These are phyloP conservation scores for maize (Zea mays) DNA, from an alignment of 176 grass and related monocot genomes.

Conservation along the genomic window Zm-B73-REFERENCE-NAM-5.0 NC_050101.1:155152501-155153000, in stretches of 20 bases:
- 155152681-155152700: too few relatives aligned
- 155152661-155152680: too few relatives aligned
- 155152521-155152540: too few relatives aligned
- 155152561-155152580: too few relatives aligned
- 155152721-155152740: constrained; percentile 37
- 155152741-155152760: constrained; percentile 48
- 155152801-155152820: constrained; percentile 19
- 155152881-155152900: constrained; percentile 84
- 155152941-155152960: not conserved
- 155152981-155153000: constrained; percentile 90
- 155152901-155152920: not conserved
- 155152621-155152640: too few relatives aligned
- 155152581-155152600: too few relatives aligned
- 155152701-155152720: too few relatives aligned
- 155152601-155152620: too few relatives aligned
- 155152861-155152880: constrained; percentile 76
- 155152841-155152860: constrained; percentile 78
- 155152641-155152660: too few relatives aligned
- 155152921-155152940: not conserved
- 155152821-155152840: constrained; percentile 5
- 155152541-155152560: too few relatives aligned
- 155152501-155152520: too few relatives aligned
- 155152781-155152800: constrained; percentile 31
- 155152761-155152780: constrained; percentile 44
- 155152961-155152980: constrained; percentile 74